Evolutionary conservation across 805 yeast species (phyloP).

Genomic region (Komagataella mondaviorum): DNA sequence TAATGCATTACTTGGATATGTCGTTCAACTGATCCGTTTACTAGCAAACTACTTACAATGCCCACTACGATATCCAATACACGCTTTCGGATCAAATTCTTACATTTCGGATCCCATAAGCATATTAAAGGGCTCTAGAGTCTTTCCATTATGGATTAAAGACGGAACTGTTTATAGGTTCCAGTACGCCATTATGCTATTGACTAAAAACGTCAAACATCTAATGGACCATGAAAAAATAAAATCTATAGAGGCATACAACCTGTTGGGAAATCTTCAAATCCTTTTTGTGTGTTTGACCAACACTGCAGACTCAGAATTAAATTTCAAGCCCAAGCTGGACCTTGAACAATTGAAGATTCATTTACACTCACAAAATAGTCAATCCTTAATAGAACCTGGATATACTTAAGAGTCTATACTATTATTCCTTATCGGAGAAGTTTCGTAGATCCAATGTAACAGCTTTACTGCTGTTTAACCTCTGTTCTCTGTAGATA

Average conservation of each 20-base stretch:
- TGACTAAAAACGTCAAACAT: conserved; percentile 34
- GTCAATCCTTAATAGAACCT: not conserved
- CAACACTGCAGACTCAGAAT: not conserved
- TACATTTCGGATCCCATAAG: conserved; percentile 35
- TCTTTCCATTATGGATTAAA: conserved; percentile 38
- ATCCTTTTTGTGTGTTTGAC: conserved; percentile 16
- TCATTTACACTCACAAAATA: not conserved
- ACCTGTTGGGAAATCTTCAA: conserved; percentile 19
- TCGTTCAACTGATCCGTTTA: conserved; percentile 25
- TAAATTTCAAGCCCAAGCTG: conserved; percentile 3
- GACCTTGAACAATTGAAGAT: not conserved
- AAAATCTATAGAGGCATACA: conserved; percentile 15
- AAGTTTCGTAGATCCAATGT: conserved; percentile 61
- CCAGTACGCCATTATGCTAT: conserved; percentile 33
- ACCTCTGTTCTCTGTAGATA: conserved; percentile 69
- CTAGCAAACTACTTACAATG: conserved; percentile 27
- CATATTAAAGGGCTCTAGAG: conserved; percentile 19
- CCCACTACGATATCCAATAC: conserved; percentile 35
- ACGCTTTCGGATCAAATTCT: conserved; percentile 32
- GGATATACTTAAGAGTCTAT: not conserved
- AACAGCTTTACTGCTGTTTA: conserved; percentile 59
- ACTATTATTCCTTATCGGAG: conserved; percentile 18
- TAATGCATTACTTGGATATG: conserved; percentile 35
- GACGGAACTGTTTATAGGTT: conserved; percentile 28
- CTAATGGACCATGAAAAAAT: conserved; percentile 17